Percentiles rank a stretch among this genome's conserved stretches.
Conservation (phyloP, 257 asterid genomes). For the Solanum lignicaule region DNA sequence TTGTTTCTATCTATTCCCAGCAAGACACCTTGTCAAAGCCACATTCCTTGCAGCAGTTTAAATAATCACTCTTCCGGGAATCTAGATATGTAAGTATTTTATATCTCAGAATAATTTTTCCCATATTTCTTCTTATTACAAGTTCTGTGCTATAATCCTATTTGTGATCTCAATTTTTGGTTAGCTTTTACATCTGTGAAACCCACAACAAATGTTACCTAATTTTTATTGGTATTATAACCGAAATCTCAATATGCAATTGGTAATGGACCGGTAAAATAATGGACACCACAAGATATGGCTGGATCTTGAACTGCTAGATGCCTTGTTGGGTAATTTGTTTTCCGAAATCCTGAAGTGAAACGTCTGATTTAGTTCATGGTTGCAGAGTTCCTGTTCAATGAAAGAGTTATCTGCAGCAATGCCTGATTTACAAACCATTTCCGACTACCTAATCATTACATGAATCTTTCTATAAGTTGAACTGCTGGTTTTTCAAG, state of each 20-base stretch:
- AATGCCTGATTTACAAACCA: neutral
- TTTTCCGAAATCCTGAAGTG: neutral
- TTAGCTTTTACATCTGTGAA: neutral
- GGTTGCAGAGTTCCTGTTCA: neutral
- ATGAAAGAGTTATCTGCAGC: neutral
- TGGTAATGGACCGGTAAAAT: neutral
- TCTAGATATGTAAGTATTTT: slow-evolving; percentile 14
- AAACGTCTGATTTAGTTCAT: neutral
- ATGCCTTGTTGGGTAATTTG: neutral
- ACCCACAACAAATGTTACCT: neutral
- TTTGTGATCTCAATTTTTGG: neutral
- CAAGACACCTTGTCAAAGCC: slow-evolving; percentile 14
- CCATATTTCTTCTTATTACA: neutral
- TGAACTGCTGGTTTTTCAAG: neutral
- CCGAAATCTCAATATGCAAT: neutral
- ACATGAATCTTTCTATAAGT: neutral
- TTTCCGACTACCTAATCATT: neutral
- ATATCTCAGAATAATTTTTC: neutral
- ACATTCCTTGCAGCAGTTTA: slow-evolving; percentile 14
- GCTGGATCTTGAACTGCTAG: neutral
- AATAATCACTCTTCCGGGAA: slow-evolving; percentile 8
- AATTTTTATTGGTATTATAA: neutral
- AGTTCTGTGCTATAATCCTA: neutral
- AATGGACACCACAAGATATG: neutral
- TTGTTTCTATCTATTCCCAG: slow-evolving; percentile 9